Evolutionary conservation across 257 asterid species (phyloP), one percentile per base, ranked within the genome.

Genomic region (Lantana camara): DNA sequence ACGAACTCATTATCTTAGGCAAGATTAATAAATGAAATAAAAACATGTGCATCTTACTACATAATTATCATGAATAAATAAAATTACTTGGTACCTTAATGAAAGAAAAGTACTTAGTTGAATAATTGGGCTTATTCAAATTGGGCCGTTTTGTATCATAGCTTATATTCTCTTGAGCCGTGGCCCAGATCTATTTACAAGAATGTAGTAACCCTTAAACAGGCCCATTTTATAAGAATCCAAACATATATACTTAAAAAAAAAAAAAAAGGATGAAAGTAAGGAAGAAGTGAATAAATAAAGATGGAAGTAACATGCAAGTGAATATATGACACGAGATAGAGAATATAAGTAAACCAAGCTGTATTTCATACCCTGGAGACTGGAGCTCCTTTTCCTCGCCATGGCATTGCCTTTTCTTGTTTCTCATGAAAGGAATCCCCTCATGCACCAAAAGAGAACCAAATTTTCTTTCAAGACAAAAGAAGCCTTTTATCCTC

Each of bases 401-500:
- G 65, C 22, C 38, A 72, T 71, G 65, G 77, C 45, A 70, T 80
- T 30, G 5, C 91, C 78, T 79, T 81, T 80, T 70, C 95, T 80
- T 88, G 85, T 71, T 75, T 23, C 73, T 80, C 50, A 76, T 75
- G 96, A 65, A 88, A 84, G 65, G 98, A 79, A 91, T 91, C 85
- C 54, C 52, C 24, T 50, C 24, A 37, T 50, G 35, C 19, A 54
- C 57, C 60, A 57, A 62, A 72, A 61, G 42, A 24, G 48, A 46
- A 34, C n/a, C 19, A 57, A 59, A 57, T 4, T n/a, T 49, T 49
- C 69, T 63, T 81, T 79, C 56, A 44, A 64, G 71, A 78, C 81
- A 76, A 82, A 87, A 70, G 80, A 71, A 66, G n/a, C 84, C 88
- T 83, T 87, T 84, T 69, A 56, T 66, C 30, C 72, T 61, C 66